Conservation (phyloP, 2,329 filamentous ascomycete genomes). For the Ophiostoma australiae region DNA sequence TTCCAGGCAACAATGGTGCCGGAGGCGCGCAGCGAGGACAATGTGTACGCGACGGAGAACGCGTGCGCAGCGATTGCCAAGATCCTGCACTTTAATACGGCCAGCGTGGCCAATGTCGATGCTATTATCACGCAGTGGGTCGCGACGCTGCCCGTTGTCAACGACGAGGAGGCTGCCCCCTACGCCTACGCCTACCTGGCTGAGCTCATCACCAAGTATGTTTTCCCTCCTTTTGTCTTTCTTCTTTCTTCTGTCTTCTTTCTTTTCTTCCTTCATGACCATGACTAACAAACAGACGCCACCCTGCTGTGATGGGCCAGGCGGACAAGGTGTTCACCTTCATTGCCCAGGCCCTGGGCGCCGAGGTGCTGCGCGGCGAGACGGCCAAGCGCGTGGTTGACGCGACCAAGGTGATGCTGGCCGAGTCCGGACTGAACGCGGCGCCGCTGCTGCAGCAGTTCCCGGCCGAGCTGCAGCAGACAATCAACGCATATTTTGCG, state of each 20-base stretch:
- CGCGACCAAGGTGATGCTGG: slow-evolving; percentile 72
- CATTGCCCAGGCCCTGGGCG: slow-evolving; percentile 83
- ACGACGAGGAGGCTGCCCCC: slow-evolving; percentile 94
- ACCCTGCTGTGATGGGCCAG: slow-evolving; percentile 72
- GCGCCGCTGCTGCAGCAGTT: slow-evolving; percentile 70
- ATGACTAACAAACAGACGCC: slow-evolving; percentile 56
- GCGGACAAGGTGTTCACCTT: slow-evolving; percentile 77
- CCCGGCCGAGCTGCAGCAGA: slow-evolving; percentile 72
- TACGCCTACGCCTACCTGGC: slow-evolving; percentile 92
- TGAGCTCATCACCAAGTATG: slow-evolving; percentile 91
- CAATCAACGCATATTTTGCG: slow-evolving; percentile 69
- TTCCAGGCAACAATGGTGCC: slow-evolving; percentile 80
- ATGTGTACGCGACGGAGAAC: slow-evolving; percentile 96
- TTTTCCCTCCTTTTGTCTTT: slow-evolving; percentile 31
- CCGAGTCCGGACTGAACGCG: slow-evolving; percentile 68
- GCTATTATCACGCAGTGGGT: slow-evolving; percentile 81
- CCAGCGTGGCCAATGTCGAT: slow-evolving; percentile 69
- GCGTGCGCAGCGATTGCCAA: slow-evolving; percentile 95
- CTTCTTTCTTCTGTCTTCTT: background rate
- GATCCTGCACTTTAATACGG: slow-evolving; percentile 83
- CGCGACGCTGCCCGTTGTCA: slow-evolving; percentile 81
- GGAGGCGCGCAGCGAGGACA: slow-evolving; percentile 81
- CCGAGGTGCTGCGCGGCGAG: slow-evolving; percentile 81
- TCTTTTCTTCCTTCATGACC: background rate
- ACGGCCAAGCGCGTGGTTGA: slow-evolving; percentile 71